These are phyloP conservation scores for Penicillium sp. DNA, from an alignment of 2,329 filamentous ascomycete genomes.

Conservation along the genomic window DNA sequence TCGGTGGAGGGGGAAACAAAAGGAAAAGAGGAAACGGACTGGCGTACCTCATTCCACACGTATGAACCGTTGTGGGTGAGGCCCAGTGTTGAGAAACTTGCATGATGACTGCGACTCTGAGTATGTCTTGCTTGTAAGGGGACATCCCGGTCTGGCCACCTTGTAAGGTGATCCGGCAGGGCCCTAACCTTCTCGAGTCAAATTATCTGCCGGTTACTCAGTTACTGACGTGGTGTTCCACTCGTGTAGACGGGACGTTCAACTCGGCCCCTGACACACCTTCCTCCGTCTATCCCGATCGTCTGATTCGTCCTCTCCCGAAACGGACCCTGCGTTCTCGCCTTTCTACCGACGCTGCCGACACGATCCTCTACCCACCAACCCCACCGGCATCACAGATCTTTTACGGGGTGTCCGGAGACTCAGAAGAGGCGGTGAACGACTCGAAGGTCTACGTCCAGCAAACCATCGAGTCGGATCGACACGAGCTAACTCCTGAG, in stretches of 20 bases:
- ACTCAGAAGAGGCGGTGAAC: slow-evolving; percentile 54
- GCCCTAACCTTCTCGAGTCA: slow-evolving; percentile 9
- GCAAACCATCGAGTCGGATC: slow-evolving; percentile 43
- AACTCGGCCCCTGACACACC: slow-evolving; percentile 65
- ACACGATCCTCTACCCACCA: slow-evolving; percentile 78
- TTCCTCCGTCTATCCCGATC: slow-evolving; percentile 80
- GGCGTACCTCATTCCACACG: slow-evolving; percentile 15
- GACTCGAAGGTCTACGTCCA: slow-evolving; percentile 48
- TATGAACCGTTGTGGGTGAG: slow-evolving; percentile 29
- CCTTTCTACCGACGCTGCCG: slow-evolving; percentile 79
- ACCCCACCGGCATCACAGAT: slow-evolving; percentile 69
- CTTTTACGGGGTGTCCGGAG: slow-evolving; percentile 70
- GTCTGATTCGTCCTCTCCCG: slow-evolving; percentile 89
- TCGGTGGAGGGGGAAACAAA: slow-evolving; percentile 16
- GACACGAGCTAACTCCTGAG: slow-evolving; percentile 39
- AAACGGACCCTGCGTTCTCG: slow-evolving; percentile 85
- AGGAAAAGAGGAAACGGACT: slow-evolving; percentile 18
- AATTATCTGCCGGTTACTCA: slow-evolving; percentile 28
- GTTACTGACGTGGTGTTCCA: slow-evolving; percentile 38
- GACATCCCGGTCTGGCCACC: slow-evolving; percentile 11
- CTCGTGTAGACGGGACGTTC: slow-evolving; percentile 48
- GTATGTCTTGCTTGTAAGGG: slow-evolving; percentile 35
- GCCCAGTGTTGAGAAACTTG: slow-evolving; percentile 28
- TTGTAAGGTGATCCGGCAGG: slow-evolving; percentile 10
- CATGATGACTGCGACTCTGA: slow-evolving; percentile 46